Evolutionary conservation across 352 stramenopile species (phyloP).

Genomic region (Phytopythium ostracodes): DNA sequence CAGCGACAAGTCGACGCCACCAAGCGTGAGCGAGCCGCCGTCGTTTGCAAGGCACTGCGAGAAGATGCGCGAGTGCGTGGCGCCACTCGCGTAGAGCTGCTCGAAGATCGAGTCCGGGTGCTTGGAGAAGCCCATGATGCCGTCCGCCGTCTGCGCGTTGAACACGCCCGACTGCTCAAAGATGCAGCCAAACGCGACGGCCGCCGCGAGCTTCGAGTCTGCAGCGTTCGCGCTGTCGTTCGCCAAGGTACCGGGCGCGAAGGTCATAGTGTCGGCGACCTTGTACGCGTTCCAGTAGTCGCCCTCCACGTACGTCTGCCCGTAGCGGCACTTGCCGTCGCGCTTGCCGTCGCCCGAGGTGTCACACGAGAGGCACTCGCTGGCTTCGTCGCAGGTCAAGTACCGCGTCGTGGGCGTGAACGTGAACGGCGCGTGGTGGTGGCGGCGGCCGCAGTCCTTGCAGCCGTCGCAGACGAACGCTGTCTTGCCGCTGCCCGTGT

Average conservation of each 20-base stretch:
- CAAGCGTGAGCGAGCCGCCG: slow-evolving; percentile 91
- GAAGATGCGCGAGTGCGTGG: slow-evolving; percentile 88
- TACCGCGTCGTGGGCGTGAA: slow-evolving; percentile 46
- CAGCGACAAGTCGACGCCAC: slow-evolving; percentile 73
- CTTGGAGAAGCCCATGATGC: slow-evolving; percentile 96
- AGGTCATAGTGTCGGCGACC: slow-evolving; percentile 66
- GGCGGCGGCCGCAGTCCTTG: slow-evolving; percentile 76
- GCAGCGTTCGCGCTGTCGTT: neutral
- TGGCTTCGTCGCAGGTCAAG: slow-evolving; percentile 34
- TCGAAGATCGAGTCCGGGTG: slow-evolving; percentile 88
- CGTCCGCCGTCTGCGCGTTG: slow-evolving; percentile 90
- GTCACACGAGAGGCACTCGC: slow-evolving; percentile 30
- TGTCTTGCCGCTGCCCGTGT: slow-evolving; percentile 94
- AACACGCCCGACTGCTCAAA: slow-evolving; percentile 90
- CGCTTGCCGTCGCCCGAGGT: slow-evolving; percentile 20
- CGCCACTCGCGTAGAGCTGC: slow-evolving; percentile 85
- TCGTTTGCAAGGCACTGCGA: slow-evolving; percentile 89
- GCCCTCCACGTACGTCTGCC: slow-evolving; percentile 92
- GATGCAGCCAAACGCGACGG: slow-evolving; percentile 95
- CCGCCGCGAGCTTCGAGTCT: slow-evolving; percentile 19
- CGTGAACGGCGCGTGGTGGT: slow-evolving; percentile 77
- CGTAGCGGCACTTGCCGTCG: slow-evolving; percentile 84
- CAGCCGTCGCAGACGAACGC: slow-evolving; percentile 94
- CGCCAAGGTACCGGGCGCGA: slow-evolving; percentile 14
- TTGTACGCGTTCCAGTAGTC: slow-evolving; percentile 91